Conservation (phyloP, 495 filamentous ascomycete genomes). For the Paragyromitra xinjiangensis region DNA sequence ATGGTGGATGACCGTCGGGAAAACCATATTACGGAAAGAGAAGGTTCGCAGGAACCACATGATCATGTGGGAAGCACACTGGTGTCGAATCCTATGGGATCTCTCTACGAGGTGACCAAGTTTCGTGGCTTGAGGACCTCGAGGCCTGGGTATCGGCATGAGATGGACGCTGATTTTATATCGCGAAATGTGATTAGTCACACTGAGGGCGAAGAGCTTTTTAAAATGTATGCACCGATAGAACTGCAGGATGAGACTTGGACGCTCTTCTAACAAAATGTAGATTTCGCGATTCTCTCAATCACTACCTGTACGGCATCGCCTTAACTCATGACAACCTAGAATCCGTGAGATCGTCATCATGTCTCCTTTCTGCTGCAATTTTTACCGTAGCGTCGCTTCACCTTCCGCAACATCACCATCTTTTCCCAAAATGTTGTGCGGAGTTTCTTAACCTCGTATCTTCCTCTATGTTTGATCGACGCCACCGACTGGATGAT, state of each 20-base stretch:
- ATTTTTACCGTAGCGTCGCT: slow-evolving; percentile 60
- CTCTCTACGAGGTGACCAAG: slow-evolving; percentile 69
- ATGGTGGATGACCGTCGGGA: slow-evolving; percentile 48
- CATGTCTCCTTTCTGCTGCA: slow-evolving; percentile 57
- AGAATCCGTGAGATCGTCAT: slow-evolving; percentile 58
- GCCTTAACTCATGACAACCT: slow-evolving; percentile 62
- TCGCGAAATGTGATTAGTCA: slow-evolving; percentile 55
- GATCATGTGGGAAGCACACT: slow-evolving; percentile 62
- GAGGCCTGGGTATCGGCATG: slow-evolving; percentile 58
- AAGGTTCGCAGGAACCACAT: slow-evolving; percentile 64
- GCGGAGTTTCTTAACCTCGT: slow-evolving; percentile 58
- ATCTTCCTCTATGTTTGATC: slow-evolving; percentile 59
- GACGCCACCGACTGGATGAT: slow-evolving; percentile 58
- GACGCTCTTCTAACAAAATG: slow-evolving; percentile 48
- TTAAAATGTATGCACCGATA: slow-evolving; percentile 56
- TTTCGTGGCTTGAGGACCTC: slow-evolving; percentile 65
- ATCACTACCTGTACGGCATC: slow-evolving; percentile 67
- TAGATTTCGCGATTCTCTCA: slow-evolving; percentile 58
- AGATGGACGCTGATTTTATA: slow-evolving; percentile 62
- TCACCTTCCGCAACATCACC: slow-evolving; percentile 58
- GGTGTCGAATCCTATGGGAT: slow-evolving; percentile 68
- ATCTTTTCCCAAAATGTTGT: slow-evolving; percentile 60
- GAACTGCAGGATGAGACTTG: slow-evolving; percentile 44
- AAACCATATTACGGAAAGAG: slow-evolving; percentile 61
- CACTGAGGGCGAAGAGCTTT: slow-evolving; percentile 58